These are phyloP conservation scores for Apodospora peruviana DNA, from an alignment of 495 filamentous ascomycete species.

Conservation along the genomic window DNA sequence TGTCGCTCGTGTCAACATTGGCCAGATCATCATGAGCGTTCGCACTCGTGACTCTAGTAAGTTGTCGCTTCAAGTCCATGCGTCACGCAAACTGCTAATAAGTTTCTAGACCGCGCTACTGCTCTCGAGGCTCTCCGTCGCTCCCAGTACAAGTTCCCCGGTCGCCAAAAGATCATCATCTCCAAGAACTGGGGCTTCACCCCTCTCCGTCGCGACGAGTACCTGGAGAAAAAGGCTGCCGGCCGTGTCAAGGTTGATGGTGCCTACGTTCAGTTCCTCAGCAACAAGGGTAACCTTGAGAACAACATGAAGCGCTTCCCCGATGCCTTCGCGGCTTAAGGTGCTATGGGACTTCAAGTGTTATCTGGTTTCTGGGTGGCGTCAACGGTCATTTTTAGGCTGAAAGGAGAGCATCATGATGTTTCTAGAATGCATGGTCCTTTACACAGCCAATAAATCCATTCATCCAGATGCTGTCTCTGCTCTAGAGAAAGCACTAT, in stretches of 20 bases:
- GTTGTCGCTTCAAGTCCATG: slow-evolving; percentile 21
- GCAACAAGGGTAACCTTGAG: slow-evolving; percentile 78
- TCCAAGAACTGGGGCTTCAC: slow-evolving; percentile 99
- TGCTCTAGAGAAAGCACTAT: neutral
- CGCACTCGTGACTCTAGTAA: slow-evolving; percentile 84
- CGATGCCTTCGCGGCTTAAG: slow-evolving; percentile 65
- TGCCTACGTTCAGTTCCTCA: slow-evolving; percentile 98
- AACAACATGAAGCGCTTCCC: slow-evolving; percentile 92
- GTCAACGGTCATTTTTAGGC: slow-evolving; percentile 28
- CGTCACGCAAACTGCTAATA: slow-evolving; percentile 18
- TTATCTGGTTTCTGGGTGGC: slow-evolving; percentile 29
- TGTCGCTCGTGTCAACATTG: slow-evolving; percentile 98
- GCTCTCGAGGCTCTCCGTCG: slow-evolving; percentile 98
- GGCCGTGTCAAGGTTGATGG: slow-evolving; percentile 90
- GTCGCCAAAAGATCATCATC: slow-evolving; percentile 99
- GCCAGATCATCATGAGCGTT: slow-evolving; percentile 94
- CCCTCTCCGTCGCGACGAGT: slow-evolving; percentile 92
- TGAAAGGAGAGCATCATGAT: slow-evolving; percentile 21
- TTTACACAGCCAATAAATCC: slow-evolving; percentile 23
- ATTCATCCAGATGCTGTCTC: neutral
- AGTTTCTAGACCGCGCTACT: slow-evolving; percentile 62
- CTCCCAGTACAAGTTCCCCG: slow-evolving; percentile 99
- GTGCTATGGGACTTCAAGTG: slow-evolving; percentile 22
- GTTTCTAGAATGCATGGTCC: slow-evolving; percentile 16
- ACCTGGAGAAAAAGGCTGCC: slow-evolving; percentile 82